Conservation (phyloP, 2,329 filamentous ascomycete species). For the Rugonectria rugulosa region DNA sequence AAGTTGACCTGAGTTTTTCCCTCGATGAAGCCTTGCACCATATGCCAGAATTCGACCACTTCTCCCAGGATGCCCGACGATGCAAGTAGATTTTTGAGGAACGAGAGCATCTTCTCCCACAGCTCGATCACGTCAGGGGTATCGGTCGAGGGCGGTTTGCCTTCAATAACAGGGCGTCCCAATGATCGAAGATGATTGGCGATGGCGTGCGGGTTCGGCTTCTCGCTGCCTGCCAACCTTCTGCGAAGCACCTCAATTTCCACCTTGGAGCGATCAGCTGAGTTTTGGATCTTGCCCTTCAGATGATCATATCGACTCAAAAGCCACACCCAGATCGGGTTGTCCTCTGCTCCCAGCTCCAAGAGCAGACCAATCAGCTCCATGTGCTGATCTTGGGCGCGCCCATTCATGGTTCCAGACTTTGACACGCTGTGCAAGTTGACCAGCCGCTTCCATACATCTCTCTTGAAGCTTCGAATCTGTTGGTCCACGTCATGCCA, state of each 20-base stretch:
- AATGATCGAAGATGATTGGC: constrained; percentile 81
- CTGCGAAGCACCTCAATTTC: constrained; percentile 92
- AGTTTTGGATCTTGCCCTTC: constrained; percentile 81
- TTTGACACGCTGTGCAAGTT: constrained; percentile 67
- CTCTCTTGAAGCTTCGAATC: constrained; percentile 84
- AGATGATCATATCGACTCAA: constrained; percentile 88
- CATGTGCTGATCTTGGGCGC: constrained; percentile 84
- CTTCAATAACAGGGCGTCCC: constrained; percentile 70
- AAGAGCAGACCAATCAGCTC: constrained; percentile 87
- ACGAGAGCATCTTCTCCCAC: constrained; percentile 87
- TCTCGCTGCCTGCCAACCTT: constrained; percentile 76
- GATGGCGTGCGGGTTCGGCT: constrained; percentile 72
- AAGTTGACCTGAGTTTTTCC: constrained; percentile 83
- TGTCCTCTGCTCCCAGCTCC: constrained; percentile 94
- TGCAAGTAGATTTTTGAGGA: constrained; percentile 78
- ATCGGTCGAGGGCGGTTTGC: constrained; percentile 73
- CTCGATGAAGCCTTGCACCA: constrained; percentile 86
- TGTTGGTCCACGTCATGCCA: constrained; percentile 94
- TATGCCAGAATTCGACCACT: constrained; percentile 93
- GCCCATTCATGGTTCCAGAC: constrained; percentile 54
- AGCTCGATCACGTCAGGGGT: constrained; percentile 82
- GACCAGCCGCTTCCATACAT: constrained; percentile 84
- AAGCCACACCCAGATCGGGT: constrained; percentile 96
- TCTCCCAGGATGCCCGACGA: constrained; percentile 85
- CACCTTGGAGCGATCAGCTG: constrained; percentile 84